Base-by-base conservation (phyloP, 768 basidiomycete genomes). In the Austroboletus festivus region DNA sequence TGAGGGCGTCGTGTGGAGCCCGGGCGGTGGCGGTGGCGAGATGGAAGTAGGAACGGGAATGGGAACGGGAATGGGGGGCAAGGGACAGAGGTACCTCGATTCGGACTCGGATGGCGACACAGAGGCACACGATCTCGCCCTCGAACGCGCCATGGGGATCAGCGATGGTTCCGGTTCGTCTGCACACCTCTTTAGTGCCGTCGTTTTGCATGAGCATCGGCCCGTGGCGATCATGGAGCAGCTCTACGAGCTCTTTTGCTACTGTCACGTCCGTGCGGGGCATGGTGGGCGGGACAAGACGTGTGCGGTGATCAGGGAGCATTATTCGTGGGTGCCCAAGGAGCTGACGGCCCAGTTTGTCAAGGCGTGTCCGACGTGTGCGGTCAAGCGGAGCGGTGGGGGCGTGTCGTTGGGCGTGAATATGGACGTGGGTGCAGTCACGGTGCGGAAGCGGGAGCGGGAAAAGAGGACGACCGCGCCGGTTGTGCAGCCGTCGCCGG, bases 211-310 rank as follows among this genome's bases (percentile, higher is more conserved):
- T 58, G 82, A 89, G 48, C 74, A 80, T 53, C 75, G 82, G 12
- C 81, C 88, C 4, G 85, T 92, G 5, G 89, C 89, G 11, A 72
- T 89, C 46, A 78, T 78, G 64, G 87, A 89, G 53, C 83, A 89
- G 58, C 78, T 91, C 24, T 91, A 89, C 60, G 83, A 85, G 56
- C 73, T 91, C 34, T 71, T 93, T 35, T 85, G 83, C 55, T 83
- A 83, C 55, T 85, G 81, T 53, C 90, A 92, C 54, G 78, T 73
- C 13, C 73, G 75, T 40, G 71, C 77, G 44, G 71, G 76, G 10
- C 89, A 92, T 59, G 86, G 82, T 13, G 89, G 89, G 22, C 80
- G 89, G 19, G 90, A 93, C 67, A 86, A 81, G 71, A 93, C 90
- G 0, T 80, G 78, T 48, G 73, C 76, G 3, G 71, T 81, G 47